Evolutionary conservation across 2,329 filamentous ascomycete species (phyloP), one percentile per base, ranked within the genome.

Genomic region (Monosporascus cannonballus): DNA sequence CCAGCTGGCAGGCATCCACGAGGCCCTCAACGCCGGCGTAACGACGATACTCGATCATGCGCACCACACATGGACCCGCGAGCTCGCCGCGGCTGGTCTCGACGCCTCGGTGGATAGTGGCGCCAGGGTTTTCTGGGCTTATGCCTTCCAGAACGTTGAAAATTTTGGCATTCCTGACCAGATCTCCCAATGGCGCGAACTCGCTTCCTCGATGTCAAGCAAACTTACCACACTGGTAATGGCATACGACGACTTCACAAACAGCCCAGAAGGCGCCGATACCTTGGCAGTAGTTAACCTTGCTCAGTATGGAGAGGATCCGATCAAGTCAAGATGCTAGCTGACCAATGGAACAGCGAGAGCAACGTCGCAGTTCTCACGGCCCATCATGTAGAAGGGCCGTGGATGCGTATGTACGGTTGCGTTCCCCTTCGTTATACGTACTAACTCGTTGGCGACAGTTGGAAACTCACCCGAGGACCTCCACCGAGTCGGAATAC

Each of bases 21-120:
- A 82, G 54, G 69, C 73, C 0, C 59, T 81, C n/a, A 74, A 79
- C 34, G 76, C 74, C 0, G 78, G 79, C 3, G 77, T 79, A 8
- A 82, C 78, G 0, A 77, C 76, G 0, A 69, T 71, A 0, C 67
- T 82, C 0, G 79, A 82, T 51, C 77, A 81, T 47, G 78, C 78
- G 1, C 76, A 78, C 36, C 69, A 76, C 27, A 78, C 70, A 0
- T 78, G 72, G 70, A 73, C 69, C 1, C 65, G 70, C 8, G 70
- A 70, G 0, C 71, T 69, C 0, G 61, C 73, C 0, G 66, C 71
- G 20, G 75, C 77, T 0, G 76, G 76, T 0, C 60, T 79, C 2
- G 67, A 73, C 3, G 78, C 72, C 0, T 73, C 70, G 0, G 63
- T 79, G 4, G 74, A 78, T 14, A 79, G 76, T 38, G 72, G 76